Base-by-base conservation (phyloP, 257 asterid species). In the Leonotis leonurus region DNA sequence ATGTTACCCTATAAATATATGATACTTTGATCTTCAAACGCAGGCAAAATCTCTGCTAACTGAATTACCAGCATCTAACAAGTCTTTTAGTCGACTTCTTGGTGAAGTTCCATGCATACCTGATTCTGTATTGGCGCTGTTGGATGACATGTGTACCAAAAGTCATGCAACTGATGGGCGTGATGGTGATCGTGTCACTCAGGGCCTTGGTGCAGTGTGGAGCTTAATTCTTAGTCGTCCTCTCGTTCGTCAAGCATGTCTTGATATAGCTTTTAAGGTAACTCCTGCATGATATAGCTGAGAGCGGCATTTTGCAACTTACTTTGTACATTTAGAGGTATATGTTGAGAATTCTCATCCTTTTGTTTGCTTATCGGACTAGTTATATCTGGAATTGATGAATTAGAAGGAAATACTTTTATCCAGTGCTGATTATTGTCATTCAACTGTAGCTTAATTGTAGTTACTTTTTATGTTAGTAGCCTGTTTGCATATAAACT, bases 141-240 rank as follows among this genome's bases (percentile, higher is more conserved):
- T 93, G 62, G 80, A 76, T 66, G 93, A 87, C 70, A 70, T 93
- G 66, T 87, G 97, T 76, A 77, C 83, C 71, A 86, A 78, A 60
- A 74, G 68, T 70, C 65, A 71, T 43, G 94, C 85, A 58, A 71
- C 72, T 56, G 89, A 82, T 77, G 69, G 65, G 35, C 81, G 78
- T 70, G 96, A 83, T 73, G 85, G 89, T 68, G 99, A 93, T 61
- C 97, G 88, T 75, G 94, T 87, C 65, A 87, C 97, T 75, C 99
- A 93, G 80, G 97, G 97, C 56, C 97, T 93, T 52, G 97, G 96
- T 66, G 94, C 91, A 25, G 82, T 83, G 56, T 89, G 97, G 99
- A 84, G 92, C 79, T 83, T 93, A 79, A 87, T 87, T 64, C 68
- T 87, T 70, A 87, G 85, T 54, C 94, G 96, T 44, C 97, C 96